Base-by-base conservation (phyloP, 176 grass and related monocot genomes). In the Aegilops speltoides region DNA sequence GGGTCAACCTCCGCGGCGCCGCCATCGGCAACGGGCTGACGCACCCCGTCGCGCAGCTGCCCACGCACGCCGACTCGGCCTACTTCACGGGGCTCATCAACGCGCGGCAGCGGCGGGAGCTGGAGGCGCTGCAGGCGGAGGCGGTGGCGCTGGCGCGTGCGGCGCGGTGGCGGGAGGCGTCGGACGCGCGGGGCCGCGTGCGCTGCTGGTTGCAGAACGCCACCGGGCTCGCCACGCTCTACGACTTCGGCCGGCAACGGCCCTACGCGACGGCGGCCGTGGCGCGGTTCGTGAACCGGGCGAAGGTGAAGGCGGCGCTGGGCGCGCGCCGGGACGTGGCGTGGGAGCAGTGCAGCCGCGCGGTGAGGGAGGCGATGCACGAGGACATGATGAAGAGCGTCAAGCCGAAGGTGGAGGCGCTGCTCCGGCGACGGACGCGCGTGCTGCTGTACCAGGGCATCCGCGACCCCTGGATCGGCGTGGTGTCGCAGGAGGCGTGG, bases 341-440 rank as follows among this genome's bases (percentile, higher is more conserved):
- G 71, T 74, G 71, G 71, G 71, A 74, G 40, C 13, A 74, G 40
- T 74, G 71, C 71, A 74, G 84, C 75, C 67, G 15, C 5, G 80
- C 59, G 28, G 89, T 93, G 11, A 71, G 71, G 12, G 31, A 1
- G 29, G 86, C 85, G 29, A 57, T 94, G 92, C 64, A 94, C 26
- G 86, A 13, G 9, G 92, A 97, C 82, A 60, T 92, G 57, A 94
- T 94, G 94, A 91, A 74, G 71, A 28, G 71, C 71, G 71, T 48
- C 0, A 74, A 10, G 71, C 40, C 71, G 23, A 23, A 74, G 40
- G 71, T 74, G 71, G 71, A 74, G 71, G 40, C 40, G 71, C 40
- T 74, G 71, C 71, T 74, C 37, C 71, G 71, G 71, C 71, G 25
- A 40, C 71, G 15, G 71, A 74, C 71, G 40, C 40, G 71, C 3